Percentiles rank a stretch among this genome's conserved stretches.
Conservation (phyloP, 768 basidiomycete species). For the Coprinopsis sp. region DNA sequence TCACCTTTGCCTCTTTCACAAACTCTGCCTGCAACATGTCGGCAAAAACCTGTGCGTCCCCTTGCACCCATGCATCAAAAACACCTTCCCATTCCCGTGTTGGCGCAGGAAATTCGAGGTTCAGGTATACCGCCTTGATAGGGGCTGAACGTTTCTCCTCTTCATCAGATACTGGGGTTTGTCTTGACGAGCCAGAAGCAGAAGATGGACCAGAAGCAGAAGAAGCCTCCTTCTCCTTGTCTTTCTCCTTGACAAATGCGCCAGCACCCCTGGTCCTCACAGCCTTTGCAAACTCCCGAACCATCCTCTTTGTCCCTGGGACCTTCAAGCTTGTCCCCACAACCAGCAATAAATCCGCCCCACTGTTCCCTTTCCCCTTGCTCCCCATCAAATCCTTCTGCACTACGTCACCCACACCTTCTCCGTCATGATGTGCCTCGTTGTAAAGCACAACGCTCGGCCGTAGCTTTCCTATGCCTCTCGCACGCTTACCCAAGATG, state of each 20-base stretch:
- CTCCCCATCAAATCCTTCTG: slow-evolving; percentile 73
- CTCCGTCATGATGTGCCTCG: slow-evolving; percentile 82
- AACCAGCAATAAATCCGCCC: slow-evolving; percentile 82
- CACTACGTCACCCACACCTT: slow-evolving; percentile 83
- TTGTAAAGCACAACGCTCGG: slow-evolving; percentile 91
- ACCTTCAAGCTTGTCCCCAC: slow-evolving; percentile 88
- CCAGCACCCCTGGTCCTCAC: slow-evolving; percentile 49
- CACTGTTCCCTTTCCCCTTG: slow-evolving; percentile 61
- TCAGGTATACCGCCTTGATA: slow-evolving; percentile 73
- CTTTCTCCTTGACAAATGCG: slow-evolving; percentile 30
- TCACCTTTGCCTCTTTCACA: slow-evolving; percentile 47
- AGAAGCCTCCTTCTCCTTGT: slow-evolving; percentile 17
- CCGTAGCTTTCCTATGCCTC: slow-evolving; percentile 75
- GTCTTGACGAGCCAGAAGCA: slow-evolving; percentile 35
- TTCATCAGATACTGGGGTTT: slow-evolving; percentile 40
- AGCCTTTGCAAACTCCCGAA: slow-evolving; percentile 81
- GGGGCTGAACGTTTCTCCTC: slow-evolving; percentile 33
- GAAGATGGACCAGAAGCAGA: slow-evolving; percentile 16
- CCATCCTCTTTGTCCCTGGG: slow-evolving; percentile 88
- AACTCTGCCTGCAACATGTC: slow-evolving; percentile 53
- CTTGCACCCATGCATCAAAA: slow-evolving; percentile 87
- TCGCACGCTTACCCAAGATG: slow-evolving; percentile 69
- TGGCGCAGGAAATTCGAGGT: slow-evolving; percentile 82
- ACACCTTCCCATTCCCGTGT: slow-evolving; percentile 85
- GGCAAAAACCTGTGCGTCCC: slow-evolving; percentile 82